Evolutionary conservation across 2,329 filamentous ascomycete species (phyloP).

Genomic region (Westerdykella ornata): DNA sequence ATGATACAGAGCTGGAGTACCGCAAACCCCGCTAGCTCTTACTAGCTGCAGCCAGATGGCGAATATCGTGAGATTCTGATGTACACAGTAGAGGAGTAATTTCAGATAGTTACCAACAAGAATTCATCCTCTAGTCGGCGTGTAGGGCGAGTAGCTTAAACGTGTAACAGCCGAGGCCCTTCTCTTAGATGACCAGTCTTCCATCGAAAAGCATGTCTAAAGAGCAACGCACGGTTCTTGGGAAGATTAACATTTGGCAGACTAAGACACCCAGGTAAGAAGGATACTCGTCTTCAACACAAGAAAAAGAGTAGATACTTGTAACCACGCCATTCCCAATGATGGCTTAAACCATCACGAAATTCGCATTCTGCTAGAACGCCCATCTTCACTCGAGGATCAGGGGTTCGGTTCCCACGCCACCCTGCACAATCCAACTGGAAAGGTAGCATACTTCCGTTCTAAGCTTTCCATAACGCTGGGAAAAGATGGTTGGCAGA

Average conservation of each 20-base stretch:
- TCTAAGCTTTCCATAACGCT: conserved; percentile 30
- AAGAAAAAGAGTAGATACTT: conserved; percentile 19
- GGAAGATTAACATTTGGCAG: conserved; percentile 16
- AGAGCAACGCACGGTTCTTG: no score
- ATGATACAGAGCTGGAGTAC: no score
- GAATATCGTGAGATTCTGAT: no score
- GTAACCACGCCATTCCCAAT: conserved; percentile 11
- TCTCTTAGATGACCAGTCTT: no score
- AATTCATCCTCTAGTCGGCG: no score
- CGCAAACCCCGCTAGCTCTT: no score
- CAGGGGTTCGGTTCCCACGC: conserved; percentile 14
- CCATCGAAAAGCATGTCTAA: no score
- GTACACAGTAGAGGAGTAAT: no score
- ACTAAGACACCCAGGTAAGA: conserved; percentile 23
- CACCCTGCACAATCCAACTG: conserved; percentile 24
- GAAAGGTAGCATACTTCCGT: conserved; percentile 17
- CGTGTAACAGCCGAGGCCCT: no score
- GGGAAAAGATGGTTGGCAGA: conserved; percentile 18
- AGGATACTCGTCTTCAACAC: conserved; percentile 24
- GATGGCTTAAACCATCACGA: conserved; percentile 5
- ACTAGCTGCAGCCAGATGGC: no score
- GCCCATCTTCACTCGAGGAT: conserved; percentile 7
- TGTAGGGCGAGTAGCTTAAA: no score
- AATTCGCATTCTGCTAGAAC: conserved; percentile 9
- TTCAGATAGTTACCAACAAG: no score